Percentiles rank a stretch among this genome's conserved stretches.
Conservation (phyloP, 768 basidiomycete species). For the Mycena pura region DNA sequence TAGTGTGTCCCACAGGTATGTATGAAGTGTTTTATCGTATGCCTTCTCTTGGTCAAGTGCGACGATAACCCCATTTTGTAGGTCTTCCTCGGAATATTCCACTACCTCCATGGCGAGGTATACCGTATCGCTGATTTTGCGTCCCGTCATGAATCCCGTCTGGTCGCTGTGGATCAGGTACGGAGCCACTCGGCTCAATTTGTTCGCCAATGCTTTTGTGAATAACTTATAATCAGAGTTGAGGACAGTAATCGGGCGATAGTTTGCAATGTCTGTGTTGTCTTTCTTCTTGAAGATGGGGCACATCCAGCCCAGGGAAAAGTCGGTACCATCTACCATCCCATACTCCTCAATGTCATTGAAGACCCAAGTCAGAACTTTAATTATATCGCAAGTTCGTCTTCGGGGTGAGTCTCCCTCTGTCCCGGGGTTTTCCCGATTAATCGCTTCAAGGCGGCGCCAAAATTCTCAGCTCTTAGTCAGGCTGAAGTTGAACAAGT, state of each 20-base stretch:
- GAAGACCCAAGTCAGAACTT: too few species aligned
- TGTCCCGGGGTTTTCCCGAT: too few species aligned
- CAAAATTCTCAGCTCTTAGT: too few species aligned
- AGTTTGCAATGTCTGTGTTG: conserved; percentile 3
- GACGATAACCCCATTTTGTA: conserved; percentile 11
- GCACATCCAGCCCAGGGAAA: conserved; percentile 8
- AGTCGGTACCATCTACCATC: not conserved
- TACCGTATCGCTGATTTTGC: conserved; percentile 30
- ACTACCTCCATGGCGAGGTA: conserved; percentile 23
- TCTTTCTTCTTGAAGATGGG: conserved; percentile 14
- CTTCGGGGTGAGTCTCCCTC: too few species aligned
- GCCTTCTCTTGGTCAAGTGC: too few species aligned
- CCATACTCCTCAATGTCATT: conserved; percentile 8
- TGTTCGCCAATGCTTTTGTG: not conserved
- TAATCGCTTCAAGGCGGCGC: too few species aligned
- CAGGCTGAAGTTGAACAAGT: too few species aligned
- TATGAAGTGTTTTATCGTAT: conserved; percentile 30
- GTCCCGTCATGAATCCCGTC: conserved; percentile 31
- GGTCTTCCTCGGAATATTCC: not conserved
- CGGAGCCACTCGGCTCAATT: not conserved
- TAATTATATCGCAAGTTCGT: too few species aligned
- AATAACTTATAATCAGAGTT: conserved; percentile 2
- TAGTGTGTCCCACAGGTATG: conserved; percentile 8
- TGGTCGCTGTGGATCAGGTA: not conserved
- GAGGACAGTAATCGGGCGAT: not conserved